phyloP scores from a whole-genome alignment of 2,329 filamentous ascomycete genomes.

The Hymenoscyphus fraxineus region DNA sequence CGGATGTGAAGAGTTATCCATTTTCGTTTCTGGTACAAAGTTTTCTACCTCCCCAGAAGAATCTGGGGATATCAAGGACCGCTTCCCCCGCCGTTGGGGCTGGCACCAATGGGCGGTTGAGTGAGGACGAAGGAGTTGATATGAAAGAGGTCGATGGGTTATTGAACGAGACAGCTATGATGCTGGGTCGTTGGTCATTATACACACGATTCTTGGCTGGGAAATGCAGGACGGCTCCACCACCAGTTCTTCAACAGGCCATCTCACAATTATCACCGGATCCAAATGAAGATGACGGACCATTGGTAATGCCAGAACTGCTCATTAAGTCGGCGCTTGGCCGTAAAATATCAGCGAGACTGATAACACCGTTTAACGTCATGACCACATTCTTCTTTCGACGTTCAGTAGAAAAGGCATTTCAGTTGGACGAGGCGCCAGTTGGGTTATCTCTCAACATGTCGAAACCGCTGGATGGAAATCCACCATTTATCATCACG shows the following conservation, averaged over 20 bases:
- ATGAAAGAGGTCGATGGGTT: conserved; percentile 94
- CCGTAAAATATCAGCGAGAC: conserved; percentile 70
- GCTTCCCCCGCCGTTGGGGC: conserved; percentile 69
- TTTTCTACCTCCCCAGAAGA: conserved; percentile 71
- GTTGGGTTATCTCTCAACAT: conserved; percentile 73
- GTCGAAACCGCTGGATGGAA: conserved; percentile 66
- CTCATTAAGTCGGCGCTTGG: conserved; percentile 74
- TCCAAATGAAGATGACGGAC: conserved; percentile 46
- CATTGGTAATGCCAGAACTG: conserved; percentile 67
- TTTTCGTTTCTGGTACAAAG: conserved; percentile 97
- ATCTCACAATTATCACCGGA: conserved; percentile 44
- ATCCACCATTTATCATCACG: conserved; percentile 86
- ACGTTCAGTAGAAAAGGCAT: conserved; percentile 92
- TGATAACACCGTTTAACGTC: conserved; percentile 78
- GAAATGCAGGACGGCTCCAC: conserved; percentile 69
- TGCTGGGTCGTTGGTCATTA: conserved; percentile 90
- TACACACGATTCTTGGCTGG: conserved; percentile 85
- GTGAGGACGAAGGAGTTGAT: conserved; percentile 89
- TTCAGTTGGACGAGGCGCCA: conserved; percentile 90
- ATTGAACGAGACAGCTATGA: conserved; percentile 81
- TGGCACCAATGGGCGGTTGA: conserved; percentile 51
- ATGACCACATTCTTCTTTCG: conserved; percentile 98
- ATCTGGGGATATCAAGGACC: conserved; percentile 61
- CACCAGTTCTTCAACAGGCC: conserved; percentile 23
- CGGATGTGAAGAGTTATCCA: conserved; percentile 94